These are phyloP conservation scores for Coprinellus micaceus DNA, from an alignment of 768 basidiomycete genomes.

Conservation along the genomic window DNA sequence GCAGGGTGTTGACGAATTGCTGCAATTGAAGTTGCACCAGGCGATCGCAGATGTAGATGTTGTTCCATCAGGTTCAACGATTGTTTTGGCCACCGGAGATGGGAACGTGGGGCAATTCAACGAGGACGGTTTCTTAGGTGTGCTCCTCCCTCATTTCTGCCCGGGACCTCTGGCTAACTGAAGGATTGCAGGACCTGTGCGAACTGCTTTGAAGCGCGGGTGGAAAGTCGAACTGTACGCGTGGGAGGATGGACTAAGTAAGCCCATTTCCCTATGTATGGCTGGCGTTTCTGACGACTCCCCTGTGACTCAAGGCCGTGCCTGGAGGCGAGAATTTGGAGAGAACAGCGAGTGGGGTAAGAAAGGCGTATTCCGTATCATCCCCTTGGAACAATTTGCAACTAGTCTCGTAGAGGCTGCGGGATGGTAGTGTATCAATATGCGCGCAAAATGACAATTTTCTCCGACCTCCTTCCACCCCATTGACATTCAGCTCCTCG, in stretches of 20 bases:
- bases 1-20: constrained; percentile 92
- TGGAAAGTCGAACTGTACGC: constrained; percentile 96
- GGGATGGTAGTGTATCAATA: constrained; percentile 9
- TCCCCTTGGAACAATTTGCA: constrained; percentile 68
- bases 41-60: constrained; percentile 69
- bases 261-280: constrained; percentile 16
- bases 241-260: constrained; percentile 81
- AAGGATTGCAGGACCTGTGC: constrained; percentile 59
- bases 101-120: constrained; percentile 91
- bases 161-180: no score
- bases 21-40: constrained; percentile 91
- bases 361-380: constrained; percentile 48
- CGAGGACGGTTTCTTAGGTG: constrained; percentile 83
- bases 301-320: constrained; percentile 35
- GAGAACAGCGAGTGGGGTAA: constrained; percentile 49
- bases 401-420: constrained; percentile 47
- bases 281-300: not conserved
- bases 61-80: constrained; percentile 65
- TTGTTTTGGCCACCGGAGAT: constrained; percentile 92
- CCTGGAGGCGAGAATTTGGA: constrained; percentile 75
- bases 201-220: constrained; percentile 80
- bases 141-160: constrained; percentile 10
- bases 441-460: no score
- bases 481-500: no score
- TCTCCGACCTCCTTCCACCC: no score